A percentile compares a stretch with the other conserved stretches of the same genome.
Conservation (phyloP, 371 early-diverging fungal genomes). For the Blyttiomyces sp. region DNA sequence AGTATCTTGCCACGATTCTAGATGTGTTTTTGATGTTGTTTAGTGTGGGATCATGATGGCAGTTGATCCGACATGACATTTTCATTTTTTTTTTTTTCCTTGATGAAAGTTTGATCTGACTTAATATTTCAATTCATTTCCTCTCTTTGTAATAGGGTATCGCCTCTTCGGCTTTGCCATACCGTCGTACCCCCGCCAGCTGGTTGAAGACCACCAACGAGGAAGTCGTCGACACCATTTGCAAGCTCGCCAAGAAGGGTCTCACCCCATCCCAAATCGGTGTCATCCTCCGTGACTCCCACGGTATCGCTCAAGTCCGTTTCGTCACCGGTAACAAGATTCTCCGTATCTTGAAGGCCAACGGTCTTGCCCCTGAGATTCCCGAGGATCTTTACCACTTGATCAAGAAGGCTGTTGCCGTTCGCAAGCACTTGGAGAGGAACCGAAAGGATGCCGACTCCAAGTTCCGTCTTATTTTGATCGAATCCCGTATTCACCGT, state of each 20-base stretch:
- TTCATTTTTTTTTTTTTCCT: too few species aligned
- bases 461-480: conserved; percentile 99
- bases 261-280: conserved; percentile 99
- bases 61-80: too few species aligned
- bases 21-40: too few species aligned
- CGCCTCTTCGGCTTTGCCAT: conserved; percentile 97
- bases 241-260: conserved; percentile 99
- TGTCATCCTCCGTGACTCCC: conserved; percentile 95
- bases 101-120: too few species aligned
- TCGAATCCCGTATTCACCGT: conserved; percentile 99
- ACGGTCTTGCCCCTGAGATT: conserved; percentile 95
- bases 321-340: conserved; percentile 96
- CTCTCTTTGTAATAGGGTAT: conserved; percentile 93
- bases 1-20: too few species aligned
- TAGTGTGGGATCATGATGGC: too few species aligned
- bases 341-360: conserved; percentile 87
- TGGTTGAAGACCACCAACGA: conserved; percentile 96
- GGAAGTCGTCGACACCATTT: conserved; percentile 97
- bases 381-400: conserved; percentile 99
- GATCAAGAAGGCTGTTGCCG: conserved; percentile 99
- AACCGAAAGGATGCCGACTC: conserved; percentile 99
- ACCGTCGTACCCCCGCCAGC: conserved; percentile 96
- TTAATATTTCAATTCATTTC: background rate
- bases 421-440: conserved; percentile 99
- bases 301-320: conserved; percentile 97